Evolutionary conservation across 768 basidiomycete species (phyloP).

Genomic region (Strobilomyces dryophilus): DNA sequence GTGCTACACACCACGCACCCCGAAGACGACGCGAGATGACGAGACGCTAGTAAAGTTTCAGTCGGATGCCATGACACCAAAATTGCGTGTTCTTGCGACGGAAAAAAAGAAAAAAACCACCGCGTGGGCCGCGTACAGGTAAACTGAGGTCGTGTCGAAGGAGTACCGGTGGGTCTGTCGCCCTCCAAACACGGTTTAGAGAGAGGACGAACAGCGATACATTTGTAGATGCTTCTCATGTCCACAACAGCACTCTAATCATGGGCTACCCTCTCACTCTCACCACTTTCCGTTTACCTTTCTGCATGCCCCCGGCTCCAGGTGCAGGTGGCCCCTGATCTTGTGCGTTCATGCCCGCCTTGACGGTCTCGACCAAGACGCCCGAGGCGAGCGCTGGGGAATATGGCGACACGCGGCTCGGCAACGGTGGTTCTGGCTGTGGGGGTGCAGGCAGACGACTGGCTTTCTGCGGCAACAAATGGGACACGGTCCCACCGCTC

Average conservation of each 20-base stretch:
- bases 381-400: conserved; percentile 76
- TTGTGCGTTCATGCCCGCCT: conserved; percentile 75
- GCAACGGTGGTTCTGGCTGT: conserved; percentile 66
- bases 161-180: no score
- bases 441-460: conserved; percentile 68
- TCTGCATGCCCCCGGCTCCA: conserved; percentile 38
- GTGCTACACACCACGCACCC: no score
- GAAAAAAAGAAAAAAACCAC: no score
- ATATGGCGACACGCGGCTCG: conserved; percentile 72
- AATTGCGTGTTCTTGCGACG: no score
- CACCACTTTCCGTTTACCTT: conserved; percentile 79
- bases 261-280: conserved; percentile 54
- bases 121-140: no score
- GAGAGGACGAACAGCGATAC: no score
- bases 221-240: conserved; percentile 16
- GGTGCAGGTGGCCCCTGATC: conserved; percentile 43
- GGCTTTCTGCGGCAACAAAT: conserved; percentile 23
- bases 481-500: conserved; percentile 32
- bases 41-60: no score
- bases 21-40: no score
- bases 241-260: neutral
- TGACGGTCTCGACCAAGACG: conserved; percentile 77
- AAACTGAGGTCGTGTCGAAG: no score
- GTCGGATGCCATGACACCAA: no score
- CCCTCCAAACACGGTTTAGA: no score